Conservation (phyloP, 805 yeast genomes). For the Ogataea kodamae region DNA sequence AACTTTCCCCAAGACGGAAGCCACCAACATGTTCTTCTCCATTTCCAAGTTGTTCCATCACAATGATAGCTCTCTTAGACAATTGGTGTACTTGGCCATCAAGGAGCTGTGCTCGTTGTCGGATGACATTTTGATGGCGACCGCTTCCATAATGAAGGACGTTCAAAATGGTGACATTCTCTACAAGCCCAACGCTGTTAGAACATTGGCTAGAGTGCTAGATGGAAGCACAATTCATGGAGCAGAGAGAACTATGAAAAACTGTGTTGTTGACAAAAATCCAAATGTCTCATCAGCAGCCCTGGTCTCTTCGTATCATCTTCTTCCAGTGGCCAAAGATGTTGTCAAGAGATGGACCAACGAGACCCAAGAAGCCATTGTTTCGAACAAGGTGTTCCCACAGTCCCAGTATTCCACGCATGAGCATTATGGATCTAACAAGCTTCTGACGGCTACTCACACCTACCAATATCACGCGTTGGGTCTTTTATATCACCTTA, state of each 20-base stretch:
- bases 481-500: conserved; percentile 81
- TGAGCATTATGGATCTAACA: conserved; percentile 52
- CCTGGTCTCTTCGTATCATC: conserved; percentile 82
- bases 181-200: conserved; percentile 91
- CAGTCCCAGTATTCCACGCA: conserved; percentile 48
- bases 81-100: conserved; percentile 88
- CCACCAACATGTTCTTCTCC: conserved; percentile 89
- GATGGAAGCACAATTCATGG: conserved; percentile 90
- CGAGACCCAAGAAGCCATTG: conserved; percentile 89
- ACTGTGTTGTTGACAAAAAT: conserved; percentile 86
- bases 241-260: conserved; percentile 87
- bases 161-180: conserved; percentile 83
- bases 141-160: conserved; percentile 97
- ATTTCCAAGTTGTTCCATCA: conserved; percentile 94
- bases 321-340: conserved; percentile 84
- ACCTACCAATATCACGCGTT: conserved; percentile 95
- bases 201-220: conserved; percentile 84
- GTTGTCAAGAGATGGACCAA: conserved; percentile 92
- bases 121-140: conserved; percentile 93
- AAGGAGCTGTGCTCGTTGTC: conserved; percentile 84
- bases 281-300: conserved; percentile 94
- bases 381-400: conserved; percentile 54
- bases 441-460: conserved; percentile 64
- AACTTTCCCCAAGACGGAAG: conserved; percentile 80
- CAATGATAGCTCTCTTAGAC: conserved; percentile 81